A percentile compares a stretch with the other conserved stretches of the same genome.
These are phyloP conservation scores for Chaetomium cochliodes DNA, from an alignment of 495 filamentous ascomycete species.

Conservation along the genomic window DNA sequence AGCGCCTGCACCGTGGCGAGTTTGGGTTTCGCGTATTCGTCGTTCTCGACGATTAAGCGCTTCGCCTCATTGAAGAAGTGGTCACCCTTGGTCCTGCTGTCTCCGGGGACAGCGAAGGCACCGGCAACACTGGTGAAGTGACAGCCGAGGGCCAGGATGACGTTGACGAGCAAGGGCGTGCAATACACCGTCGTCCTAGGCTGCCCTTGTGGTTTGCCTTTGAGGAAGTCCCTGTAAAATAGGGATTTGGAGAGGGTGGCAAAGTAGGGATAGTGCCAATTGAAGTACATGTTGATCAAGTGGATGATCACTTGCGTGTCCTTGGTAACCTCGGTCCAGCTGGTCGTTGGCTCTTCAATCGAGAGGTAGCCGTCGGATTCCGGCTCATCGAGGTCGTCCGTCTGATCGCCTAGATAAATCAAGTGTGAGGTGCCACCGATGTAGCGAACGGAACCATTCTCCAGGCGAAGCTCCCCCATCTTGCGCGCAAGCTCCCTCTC, in stretches of 20 bases:
- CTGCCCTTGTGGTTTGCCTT: conserved; percentile 51
- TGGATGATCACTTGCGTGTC: conserved; percentile 78
- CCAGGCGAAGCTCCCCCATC: conserved; percentile 83
- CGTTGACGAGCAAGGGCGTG: conserved; percentile 85
- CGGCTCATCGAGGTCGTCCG: conserved; percentile 49
- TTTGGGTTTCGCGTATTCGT: conserved; percentile 86
- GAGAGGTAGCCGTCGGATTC: conserved; percentile 49
- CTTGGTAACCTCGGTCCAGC: conserved; percentile 84
- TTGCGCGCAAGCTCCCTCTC: conserved; percentile 87
- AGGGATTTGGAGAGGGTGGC: conserved; percentile 85
- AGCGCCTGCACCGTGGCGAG: conserved; percentile 94
- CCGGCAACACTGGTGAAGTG: conserved; percentile 82
- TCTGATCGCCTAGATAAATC: conserved; percentile 67
- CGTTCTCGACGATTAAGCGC: conserved; percentile 80
- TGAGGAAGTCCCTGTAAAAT: conserved; percentile 83
- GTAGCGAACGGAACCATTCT: conserved; percentile 88
- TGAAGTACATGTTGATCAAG: conserved; percentile 95
- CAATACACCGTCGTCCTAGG: conserved; percentile 68
- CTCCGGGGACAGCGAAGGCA: conserved; percentile 64
- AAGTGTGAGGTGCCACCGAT: conserved; percentile 94
- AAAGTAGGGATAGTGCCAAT: conserved; percentile 98
- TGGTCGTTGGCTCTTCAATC: conserved; percentile 65
- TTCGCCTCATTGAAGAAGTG: conserved; percentile 98
- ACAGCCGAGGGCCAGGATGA: conserved; percentile 93
- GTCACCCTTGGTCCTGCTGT: conserved; percentile 86